phyloP scores from a whole-genome alignment of 257 asterid genomes.

The Perilla frutescens region DNA sequence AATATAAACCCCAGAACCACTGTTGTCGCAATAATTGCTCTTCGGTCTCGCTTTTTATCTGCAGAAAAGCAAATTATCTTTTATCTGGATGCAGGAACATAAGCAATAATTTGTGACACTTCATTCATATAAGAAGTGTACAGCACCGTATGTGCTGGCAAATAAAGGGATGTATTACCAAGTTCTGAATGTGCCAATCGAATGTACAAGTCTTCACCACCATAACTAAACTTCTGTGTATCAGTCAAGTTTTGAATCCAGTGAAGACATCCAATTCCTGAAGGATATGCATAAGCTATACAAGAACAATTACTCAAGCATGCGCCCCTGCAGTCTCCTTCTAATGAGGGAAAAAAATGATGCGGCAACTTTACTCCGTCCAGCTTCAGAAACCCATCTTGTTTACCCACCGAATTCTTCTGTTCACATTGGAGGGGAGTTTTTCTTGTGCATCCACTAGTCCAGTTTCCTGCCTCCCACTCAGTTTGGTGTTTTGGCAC shows the following conservation, averaged over 20 bases:
- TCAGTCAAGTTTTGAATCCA: constrained; percentile 40
- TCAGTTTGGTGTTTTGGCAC: constrained; percentile 41
- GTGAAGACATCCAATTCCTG: constrained; percentile 43
- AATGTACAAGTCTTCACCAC: constrained; percentile 36
- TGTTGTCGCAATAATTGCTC: constrained; percentile 13
- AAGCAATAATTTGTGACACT: background rate
- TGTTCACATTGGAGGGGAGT: constrained; percentile 45
- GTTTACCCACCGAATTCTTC: constrained; percentile 22
- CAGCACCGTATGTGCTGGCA: too few relatives aligned
- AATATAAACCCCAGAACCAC: constrained; percentile 5
- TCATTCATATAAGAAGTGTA: background rate
- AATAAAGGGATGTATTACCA: too few relatives aligned
- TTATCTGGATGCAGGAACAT: background rate
- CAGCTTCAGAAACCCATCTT: constrained; percentile 50
- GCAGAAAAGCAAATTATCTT: background rate
- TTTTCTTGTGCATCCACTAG: constrained; percentile 62
- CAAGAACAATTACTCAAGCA: constrained; percentile 46
- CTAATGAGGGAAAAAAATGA: background rate
- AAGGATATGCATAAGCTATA: constrained; percentile 34
- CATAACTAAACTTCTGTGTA: constrained; percentile 28
- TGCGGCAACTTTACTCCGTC: constrained; percentile 61
- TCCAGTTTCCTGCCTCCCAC: constrained; percentile 63
- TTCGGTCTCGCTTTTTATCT: constrained; percentile 21
- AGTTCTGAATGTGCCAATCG: constrained; percentile 39
- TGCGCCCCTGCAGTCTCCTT: constrained; percentile 22